Base-by-base conservation (phyloP, 805 yeast species). In the Wickerhamomyces sydowiorum region DNA sequence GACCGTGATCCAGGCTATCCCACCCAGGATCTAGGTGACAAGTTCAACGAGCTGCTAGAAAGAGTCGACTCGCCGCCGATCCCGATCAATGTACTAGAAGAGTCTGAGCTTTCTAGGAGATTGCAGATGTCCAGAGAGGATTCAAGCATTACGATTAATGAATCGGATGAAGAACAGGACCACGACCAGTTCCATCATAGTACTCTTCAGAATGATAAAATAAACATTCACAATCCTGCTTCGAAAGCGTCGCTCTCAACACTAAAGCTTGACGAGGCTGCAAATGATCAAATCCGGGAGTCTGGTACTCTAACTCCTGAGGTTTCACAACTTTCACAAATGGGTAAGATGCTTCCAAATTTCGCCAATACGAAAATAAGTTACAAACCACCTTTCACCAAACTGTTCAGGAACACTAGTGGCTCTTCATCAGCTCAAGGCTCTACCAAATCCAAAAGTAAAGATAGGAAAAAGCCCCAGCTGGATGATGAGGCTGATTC, bases 41-140 rank as follows among this genome's bases (percentile, higher is more conserved):
- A 46, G 29, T 40, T 48, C 36, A 42, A 43, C 2, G 47, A 40
- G 33, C 37, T 50, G 23, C 34, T 57, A 5, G 20, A 45, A 1
- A 36, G 48, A n/a, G 28, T 50, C 3, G 61, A 57, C 27, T 47
- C 53, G 9, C 63, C 63, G 0, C 63, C 63, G 3, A 57, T 60
- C n/a, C 62, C 62, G 1, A 40, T 56, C 8, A 59, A 59, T 20
- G 55, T 53, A 1, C 37, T 50, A 19, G 59, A 54, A 37, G 57
- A 53, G 29, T 34, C 40, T 1, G 51, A 47, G 19, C 38, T 49
- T 17, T 17, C 36, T n/a, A 36, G 40, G 27, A 38, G 42, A 7
- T 34, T 50, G 17, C 40, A 25, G 4, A 35, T 32, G 7, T 19
- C 23, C 4, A 32, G 15, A 8, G 23, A 32, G 6, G 13, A 19